Conservation (phyloP, 1,284 basidiomycete genomes). For the Fistulina hepatica region DNA sequence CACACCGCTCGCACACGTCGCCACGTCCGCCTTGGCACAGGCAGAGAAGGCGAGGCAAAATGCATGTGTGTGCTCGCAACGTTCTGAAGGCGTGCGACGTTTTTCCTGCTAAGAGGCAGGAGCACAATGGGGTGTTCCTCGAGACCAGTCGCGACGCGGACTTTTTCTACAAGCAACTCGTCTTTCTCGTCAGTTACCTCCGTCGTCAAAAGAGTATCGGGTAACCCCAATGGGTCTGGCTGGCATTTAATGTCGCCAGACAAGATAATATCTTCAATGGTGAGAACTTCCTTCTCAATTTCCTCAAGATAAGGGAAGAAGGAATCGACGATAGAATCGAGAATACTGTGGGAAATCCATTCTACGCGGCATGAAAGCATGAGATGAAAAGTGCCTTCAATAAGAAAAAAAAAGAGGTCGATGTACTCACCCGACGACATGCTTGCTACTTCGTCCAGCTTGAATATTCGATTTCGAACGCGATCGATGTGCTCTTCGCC, state of each 20-base stretch:
- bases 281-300: slow-evolving; percentile 75
- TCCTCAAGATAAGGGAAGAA: slow-evolving; percentile 84
- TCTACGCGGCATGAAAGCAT: slow-evolving; percentile 34
- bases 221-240: too few species aligned
- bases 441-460: slow-evolving; percentile 45
- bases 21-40: too few species aligned
- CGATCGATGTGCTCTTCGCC: slow-evolving; percentile 67
- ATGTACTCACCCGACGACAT: slow-evolving; percentile 55
- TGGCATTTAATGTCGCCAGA: slow-evolving; percentile 15
- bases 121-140: too few species aligned
- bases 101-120: too few species aligned
- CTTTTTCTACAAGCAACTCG: too few species aligned
- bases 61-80: too few species aligned
- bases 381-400: not conserved
- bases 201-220: too few species aligned
- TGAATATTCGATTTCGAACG: slow-evolving; percentile 61
- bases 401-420: not conserved
- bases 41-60: too few species aligned
- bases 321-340: slow-evolving; percentile 91
- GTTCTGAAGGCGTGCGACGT: too few species aligned
- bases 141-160: too few species aligned
- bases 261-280: slow-evolving; percentile 66
- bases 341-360: slow-evolving; percentile 90
- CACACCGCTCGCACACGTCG: too few species aligned
- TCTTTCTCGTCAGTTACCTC: too few species aligned